phyloP scores from a whole-genome alignment of 495 filamentous ascomycete species.

The Penicillium maclennaniae region DNA sequence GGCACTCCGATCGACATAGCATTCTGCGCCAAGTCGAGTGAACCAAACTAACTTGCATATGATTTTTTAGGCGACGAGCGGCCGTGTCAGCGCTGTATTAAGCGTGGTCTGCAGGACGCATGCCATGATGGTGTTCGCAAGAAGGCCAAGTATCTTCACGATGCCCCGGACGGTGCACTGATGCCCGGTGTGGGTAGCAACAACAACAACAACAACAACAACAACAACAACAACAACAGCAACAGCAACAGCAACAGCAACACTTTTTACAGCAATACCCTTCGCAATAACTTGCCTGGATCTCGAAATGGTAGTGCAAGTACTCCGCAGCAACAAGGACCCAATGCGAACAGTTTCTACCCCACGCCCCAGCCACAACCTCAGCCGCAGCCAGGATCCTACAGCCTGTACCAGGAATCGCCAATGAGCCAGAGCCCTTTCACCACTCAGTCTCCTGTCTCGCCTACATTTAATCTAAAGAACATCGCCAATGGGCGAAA shows the following conservation, averaged over 20 bases:
- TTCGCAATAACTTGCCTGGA: slow-evolving; percentile 28
- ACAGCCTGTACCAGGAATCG: slow-evolving; percentile 40
- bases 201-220: slow-evolving; percentile 3
- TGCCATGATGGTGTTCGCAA: slow-evolving; percentile 97
- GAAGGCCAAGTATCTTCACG: slow-evolving; percentile 98
- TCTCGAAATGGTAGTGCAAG: slow-evolving; percentile 31
- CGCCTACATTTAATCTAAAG: slow-evolving; percentile 58
- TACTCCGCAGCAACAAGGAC: slow-evolving; percentile 7
- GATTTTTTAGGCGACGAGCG: slow-evolving; percentile 67
- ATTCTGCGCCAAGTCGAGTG: not conserved
- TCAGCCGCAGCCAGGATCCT: slow-evolving; percentile 28
- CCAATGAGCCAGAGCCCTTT: slow-evolving; percentile 49
- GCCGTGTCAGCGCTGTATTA: slow-evolving; percentile 90
- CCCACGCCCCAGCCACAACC: slow-evolving; percentile 32
- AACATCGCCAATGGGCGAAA: slow-evolving; percentile 36
- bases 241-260: slow-evolving; percentile 5
- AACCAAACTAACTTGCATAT: slow-evolving; percentile 14
- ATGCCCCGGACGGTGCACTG: slow-evolving; percentile 77
- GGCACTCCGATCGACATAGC: slow-evolving; percentile 36
- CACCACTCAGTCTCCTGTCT: slow-evolving; percentile 65
- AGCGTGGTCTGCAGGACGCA: slow-evolving; percentile 80
- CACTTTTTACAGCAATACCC: slow-evolving; percentile 36
- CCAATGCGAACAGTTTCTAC: slow-evolving; percentile 28
- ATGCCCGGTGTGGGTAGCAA: slow-evolving; percentile 55
- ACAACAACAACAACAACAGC: slow-evolving; percentile 18